Percentiles rank a stretch among this genome's conserved stretches.
These are phyloP conservation scores for Cafeteria roenbergensis DNA, from an alignment of 108 stramenopile species.

Conservation along the genomic window DNA sequence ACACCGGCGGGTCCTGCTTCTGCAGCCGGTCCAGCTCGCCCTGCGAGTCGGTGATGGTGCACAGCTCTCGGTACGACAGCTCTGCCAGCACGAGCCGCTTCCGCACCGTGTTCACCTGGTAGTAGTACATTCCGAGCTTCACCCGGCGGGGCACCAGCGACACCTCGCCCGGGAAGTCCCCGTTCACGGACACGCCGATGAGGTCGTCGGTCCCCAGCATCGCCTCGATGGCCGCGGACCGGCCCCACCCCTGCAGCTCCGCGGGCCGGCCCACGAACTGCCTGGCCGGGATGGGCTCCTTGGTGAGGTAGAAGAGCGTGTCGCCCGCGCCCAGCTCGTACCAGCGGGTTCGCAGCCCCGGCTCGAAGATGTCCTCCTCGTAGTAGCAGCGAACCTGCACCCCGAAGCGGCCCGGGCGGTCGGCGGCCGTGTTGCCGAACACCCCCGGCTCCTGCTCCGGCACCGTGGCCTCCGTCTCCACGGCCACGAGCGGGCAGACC, in stretches of 20 bases:
- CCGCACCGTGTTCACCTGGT: slow-evolving; percentile 37
- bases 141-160: slow-evolving; percentile 51
- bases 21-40: slow-evolving; percentile 30
- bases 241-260: slow-evolving; percentile 36
- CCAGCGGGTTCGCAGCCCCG: slow-evolving; percentile 46
- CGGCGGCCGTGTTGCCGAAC: too few relatives aligned
- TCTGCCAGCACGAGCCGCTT: slow-evolving; percentile 55
- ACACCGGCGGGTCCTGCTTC: slow-evolving; percentile 37
- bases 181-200: slow-evolving; percentile 47
- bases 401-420: neutral
- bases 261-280: slow-evolving; percentile 15
- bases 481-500: neutral
- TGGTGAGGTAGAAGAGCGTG: slow-evolving; percentile 45
- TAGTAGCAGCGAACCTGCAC: slow-evolving; percentile 44
- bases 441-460: too few relatives aligned
- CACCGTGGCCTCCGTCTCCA: too few relatives aligned
- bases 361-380: slow-evolving; percentile 50
- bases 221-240: slow-evolving; percentile 22
- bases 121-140: slow-evolving; percentile 47
- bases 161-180: slow-evolving; percentile 25
- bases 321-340: slow-evolving; percentile 47
- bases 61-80: slow-evolving; percentile 46
- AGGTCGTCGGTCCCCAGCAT: slow-evolving; percentile 32
- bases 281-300: slow-evolving; percentile 31
- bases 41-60: slow-evolving; percentile 44